Evolutionary conservation across 257 asterid species (phyloP).

Genomic region (Fraxinus excelsior): DNA sequence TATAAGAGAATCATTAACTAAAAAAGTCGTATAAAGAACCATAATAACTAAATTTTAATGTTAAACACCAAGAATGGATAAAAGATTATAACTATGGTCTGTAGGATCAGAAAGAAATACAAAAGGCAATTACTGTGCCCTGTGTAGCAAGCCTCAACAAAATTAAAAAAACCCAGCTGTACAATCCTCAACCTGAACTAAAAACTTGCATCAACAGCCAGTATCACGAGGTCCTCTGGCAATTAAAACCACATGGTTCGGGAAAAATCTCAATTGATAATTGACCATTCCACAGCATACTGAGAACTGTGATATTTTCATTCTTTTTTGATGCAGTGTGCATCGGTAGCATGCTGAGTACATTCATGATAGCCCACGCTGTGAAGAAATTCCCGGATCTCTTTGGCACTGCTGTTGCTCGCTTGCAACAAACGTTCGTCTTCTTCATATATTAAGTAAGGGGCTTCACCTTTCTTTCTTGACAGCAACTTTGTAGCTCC

Average conservation of each 20-base stretch:
- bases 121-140: constrained; percentile 3
- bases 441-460: constrained; percentile 93
- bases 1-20: constrained; percentile 5
- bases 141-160: neutral
- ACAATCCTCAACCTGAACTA: constrained; percentile 9
- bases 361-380: constrained; percentile 74
- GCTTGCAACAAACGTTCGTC: constrained; percentile 91
- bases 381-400: constrained; percentile 73
- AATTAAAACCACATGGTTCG: neutral
- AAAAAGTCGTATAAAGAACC: neutral
- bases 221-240: constrained; percentile 10
- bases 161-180: constrained; percentile 3
- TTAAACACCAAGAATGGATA: neutral
- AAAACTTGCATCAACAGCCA: constrained; percentile 4
- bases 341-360: constrained; percentile 81
- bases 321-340: constrained; percentile 86
- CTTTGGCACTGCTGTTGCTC: constrained; percentile 83
- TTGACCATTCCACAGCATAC: neutral
- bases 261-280: too few relatives aligned
- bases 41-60: neutral
- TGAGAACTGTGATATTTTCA: constrained; percentile 31
- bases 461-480: constrained; percentile 84
- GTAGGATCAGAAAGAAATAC: constrained; percentile 25
- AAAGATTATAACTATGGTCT: neutral
- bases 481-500: constrained; percentile 85